Percentiles rank a stretch among this genome's conserved stretches.
Evolutionary conservation across 371 early-diverging fungal genomes (phyloP).

Genomic region (Mortierella sp.): DNA sequence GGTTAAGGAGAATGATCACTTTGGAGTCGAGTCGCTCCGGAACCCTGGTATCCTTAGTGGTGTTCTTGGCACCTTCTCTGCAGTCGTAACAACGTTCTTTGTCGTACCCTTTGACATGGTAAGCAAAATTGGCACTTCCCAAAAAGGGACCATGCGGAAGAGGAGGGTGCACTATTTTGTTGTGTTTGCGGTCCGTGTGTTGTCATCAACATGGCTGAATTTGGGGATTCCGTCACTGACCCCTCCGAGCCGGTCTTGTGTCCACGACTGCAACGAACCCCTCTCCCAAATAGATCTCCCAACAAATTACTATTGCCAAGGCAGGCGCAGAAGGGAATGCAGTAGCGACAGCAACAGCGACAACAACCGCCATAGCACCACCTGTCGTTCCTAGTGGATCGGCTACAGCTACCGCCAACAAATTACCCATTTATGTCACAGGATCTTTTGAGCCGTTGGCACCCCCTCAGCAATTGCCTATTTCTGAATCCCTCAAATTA

Average conservation of each 20-base stretch:
- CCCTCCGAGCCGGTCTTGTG: no score
- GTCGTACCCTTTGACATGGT: slow-evolving; percentile 51
- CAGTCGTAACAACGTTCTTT: slow-evolving; percentile 44
- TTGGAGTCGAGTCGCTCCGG: slow-evolving; percentile 18
- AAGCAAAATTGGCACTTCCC: background rate
- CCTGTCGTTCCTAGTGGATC: slow-evolving; percentile 17
- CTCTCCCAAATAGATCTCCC: slow-evolving; percentile 28
- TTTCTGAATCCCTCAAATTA: slow-evolving; percentile 29
- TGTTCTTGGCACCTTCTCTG: slow-evolving; percentile 40
- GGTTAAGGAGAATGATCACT: slow-evolving; percentile 30
- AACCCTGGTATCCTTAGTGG: slow-evolving; percentile 31
- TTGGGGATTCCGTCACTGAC: no score
- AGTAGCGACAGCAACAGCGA: slow-evolving; percentile 8
- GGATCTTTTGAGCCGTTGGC: slow-evolving; percentile 33
- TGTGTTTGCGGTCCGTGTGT: no score
- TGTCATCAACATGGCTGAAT: no score
- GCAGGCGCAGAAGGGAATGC: slow-evolving; percentile 31
- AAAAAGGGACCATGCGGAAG: no score
- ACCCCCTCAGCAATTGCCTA: slow-evolving; percentile 29
- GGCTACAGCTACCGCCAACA: slow-evolving; percentile 9
- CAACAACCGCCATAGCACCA: slow-evolving; percentile 33
- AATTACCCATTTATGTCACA: slow-evolving; percentile 23
- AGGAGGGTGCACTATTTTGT: no score
- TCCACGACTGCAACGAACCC: no score
- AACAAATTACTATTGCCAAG: slow-evolving; percentile 50